phyloP scores from a whole-genome alignment of 2,329 filamentous ascomycete species.

The Helicocarpus griseus region DNA sequence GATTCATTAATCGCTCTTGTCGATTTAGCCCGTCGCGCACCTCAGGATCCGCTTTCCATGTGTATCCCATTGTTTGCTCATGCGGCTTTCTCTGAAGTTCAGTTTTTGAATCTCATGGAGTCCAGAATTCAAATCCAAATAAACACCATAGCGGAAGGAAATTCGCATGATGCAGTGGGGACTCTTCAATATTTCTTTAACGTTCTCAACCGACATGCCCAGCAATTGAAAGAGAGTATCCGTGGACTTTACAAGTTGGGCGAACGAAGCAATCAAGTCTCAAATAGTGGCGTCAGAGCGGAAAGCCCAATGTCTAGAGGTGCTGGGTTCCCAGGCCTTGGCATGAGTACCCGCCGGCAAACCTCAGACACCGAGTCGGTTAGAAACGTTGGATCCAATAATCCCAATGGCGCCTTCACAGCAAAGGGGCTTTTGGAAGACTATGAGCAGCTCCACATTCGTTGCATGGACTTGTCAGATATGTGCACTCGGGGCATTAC shows the following conservation, averaged over 20 bases:
- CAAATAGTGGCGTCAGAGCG: not conserved
- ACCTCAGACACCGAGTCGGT: not conserved
- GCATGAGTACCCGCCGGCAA: not conserved
- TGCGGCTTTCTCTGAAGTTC: constrained; percentile 9
- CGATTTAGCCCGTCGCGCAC: constrained; percentile 2
- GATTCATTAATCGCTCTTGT: constrained; percentile 6
- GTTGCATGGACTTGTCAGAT: constrained; percentile 7
- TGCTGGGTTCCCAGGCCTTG: not conserved
- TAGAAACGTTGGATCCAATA: not conserved
- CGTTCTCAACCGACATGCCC: constrained; percentile 9
- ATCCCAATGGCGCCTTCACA: constrained; percentile 1
- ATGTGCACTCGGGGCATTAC: constrained; percentile 10
- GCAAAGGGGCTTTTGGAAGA: constrained; percentile 9
- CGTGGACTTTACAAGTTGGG: constrained; percentile 7
- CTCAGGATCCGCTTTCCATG: constrained; percentile 5
- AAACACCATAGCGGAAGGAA: not conserved
- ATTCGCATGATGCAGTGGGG: constrained; percentile 6
- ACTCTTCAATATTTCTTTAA: constrained; percentile 10
- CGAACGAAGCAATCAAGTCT: constrained; percentile 1
- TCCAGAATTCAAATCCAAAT: constrained; percentile 11
- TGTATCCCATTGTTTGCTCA: constrained; percentile 7
- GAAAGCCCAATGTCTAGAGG: not conserved
- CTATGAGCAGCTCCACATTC: constrained; percentile 10
- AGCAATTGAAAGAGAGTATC: constrained; percentile 9
- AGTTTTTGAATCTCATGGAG: constrained; percentile 15